Conservation (phyloP, 257 asterid species). For the Solanum medicagineum region DNA sequence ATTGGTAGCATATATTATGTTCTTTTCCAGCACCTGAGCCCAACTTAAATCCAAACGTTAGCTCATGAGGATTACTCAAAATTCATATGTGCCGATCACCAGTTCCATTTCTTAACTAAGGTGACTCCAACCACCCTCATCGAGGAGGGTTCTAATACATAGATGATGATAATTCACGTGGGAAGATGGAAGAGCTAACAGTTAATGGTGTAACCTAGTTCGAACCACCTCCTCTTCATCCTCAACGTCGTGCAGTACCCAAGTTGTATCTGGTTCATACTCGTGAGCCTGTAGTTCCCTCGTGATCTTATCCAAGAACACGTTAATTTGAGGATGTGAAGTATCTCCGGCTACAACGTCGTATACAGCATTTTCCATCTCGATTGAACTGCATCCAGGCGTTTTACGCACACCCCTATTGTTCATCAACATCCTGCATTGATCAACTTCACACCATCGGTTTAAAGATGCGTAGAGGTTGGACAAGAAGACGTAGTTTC, state of each 20-base stretch:
- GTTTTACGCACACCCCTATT: slow-evolving; percentile 14
- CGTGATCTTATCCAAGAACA: slow-evolving; percentile 35
- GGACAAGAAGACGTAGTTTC: slow-evolving; percentile 18
- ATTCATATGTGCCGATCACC: too few relatives aligned
- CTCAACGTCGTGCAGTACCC: slow-evolving; percentile 56
- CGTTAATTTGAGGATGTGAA: slow-evolving; percentile 10
- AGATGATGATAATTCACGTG: too few relatives aligned
- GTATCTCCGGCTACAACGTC: slow-evolving; percentile 16
- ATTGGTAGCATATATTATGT: too few relatives aligned
- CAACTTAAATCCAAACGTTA: too few relatives aligned
- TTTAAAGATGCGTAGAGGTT: slow-evolving; percentile 16
- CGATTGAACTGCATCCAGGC: slow-evolving; percentile 23
- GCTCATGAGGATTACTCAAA: too few relatives aligned
- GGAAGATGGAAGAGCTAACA: too few relatives aligned
- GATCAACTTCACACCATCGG: slow-evolving; percentile 12
- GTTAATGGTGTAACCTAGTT: neutral
- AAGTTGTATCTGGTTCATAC: slow-evolving; percentile 45
- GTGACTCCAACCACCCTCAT: too few relatives aligned
- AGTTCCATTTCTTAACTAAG: too few relatives aligned
- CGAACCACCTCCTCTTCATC: slow-evolving; percentile 53
- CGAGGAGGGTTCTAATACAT: too few relatives aligned
- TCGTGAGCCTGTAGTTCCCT: slow-evolving; percentile 31
- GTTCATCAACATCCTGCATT: slow-evolving; percentile 16
- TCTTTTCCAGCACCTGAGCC: too few relatives aligned
- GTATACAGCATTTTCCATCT: slow-evolving; percentile 7